These are phyloP conservation scores for Magnolia kwangsiensis DNA, from an alignment of 164 flowering plant species.

Conservation along the genomic window DNA sequence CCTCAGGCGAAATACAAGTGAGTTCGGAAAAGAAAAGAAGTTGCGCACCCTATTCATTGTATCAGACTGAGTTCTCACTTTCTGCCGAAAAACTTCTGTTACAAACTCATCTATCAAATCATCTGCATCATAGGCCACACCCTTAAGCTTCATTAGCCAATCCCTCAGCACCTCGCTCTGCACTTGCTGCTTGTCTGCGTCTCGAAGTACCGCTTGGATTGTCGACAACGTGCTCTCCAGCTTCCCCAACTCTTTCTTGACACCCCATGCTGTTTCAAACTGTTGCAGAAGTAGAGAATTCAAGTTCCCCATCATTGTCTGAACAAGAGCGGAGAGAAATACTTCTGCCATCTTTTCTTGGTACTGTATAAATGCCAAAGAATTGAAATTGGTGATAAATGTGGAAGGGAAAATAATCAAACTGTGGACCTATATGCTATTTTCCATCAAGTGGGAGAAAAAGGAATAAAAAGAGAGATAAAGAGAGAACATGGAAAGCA, in stretches of 20 bases:
- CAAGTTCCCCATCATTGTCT: neutral
- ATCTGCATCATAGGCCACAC: neutral
- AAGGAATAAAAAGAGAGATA: too few species aligned
- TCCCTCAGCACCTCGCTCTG: neutral
- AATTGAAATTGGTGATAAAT: too few species aligned
- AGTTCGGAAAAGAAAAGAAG: neutral
- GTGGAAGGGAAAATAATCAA: too few species aligned
- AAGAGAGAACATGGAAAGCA: too few species aligned
- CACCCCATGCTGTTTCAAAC: neutral
- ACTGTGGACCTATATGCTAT: too few species aligned
- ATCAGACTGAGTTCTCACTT: too few species aligned
- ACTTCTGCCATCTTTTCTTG: neutral
- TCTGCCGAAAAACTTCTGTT: neutral
- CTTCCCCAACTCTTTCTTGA: neutral
- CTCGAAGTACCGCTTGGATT: neutral
- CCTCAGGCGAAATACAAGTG: neutral
- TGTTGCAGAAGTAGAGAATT: neutral
- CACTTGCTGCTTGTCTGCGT: neutral
- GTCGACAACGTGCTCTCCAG: neutral
- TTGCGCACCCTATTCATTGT: neutral
- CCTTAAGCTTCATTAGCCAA: conserved; percentile 3
- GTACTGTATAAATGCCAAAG: neutral
- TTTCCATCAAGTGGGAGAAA: too few species aligned
- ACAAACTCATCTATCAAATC: neutral
- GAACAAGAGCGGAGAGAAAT: neutral